Conservation (phyloP, 331 rosid genomes). For the Telfairia occidentalis region DNA sequence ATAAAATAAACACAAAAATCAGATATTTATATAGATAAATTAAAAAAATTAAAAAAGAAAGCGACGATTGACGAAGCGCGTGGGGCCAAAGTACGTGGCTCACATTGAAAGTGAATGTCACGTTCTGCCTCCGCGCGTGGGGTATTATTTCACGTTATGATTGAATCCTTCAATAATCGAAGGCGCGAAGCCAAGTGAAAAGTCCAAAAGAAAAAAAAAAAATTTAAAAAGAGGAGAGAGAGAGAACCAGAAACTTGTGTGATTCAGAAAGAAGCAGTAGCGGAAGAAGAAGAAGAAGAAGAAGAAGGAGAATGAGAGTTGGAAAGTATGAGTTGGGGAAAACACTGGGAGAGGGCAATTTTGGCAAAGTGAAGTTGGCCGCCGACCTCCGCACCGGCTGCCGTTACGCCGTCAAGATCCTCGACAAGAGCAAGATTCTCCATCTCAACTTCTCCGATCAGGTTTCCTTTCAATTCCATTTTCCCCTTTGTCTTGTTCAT, state of each 20-base stretch:
- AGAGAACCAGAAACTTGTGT: neutral
- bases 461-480: slow-evolving; percentile 23
- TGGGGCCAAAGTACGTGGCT: neutral
- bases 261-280: neutral
- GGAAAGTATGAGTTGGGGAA: slow-evolving; percentile 85
- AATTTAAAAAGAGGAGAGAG: neutral
- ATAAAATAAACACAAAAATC: neutral
- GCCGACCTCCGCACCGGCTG: slow-evolving; percentile 41
- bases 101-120: neutral
- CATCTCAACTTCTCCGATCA: slow-evolving; percentile 58
- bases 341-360: slow-evolving; percentile 81
- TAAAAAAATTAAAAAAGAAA: neutral
- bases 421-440: slow-evolving; percentile 53
- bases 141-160: neutral
- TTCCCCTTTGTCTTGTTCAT: neutral
- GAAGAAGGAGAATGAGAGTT: slow-evolving; percentile 7
- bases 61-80: neutral
- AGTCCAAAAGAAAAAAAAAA: neutral
- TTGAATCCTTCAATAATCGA: neutral
- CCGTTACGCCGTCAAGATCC: slow-evolving; percentile 60
- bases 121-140: neutral
- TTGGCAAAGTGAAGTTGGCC: slow-evolving; percentile 80
- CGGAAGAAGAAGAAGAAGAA: neutral
- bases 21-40: too few species aligned
- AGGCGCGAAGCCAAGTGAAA: slow-evolving; percentile 11